Evolutionary conservation across 257 asterid species (phyloP), one percentile per base, ranked within the genome.

Genomic region (Verbascum thapsus): DNA sequence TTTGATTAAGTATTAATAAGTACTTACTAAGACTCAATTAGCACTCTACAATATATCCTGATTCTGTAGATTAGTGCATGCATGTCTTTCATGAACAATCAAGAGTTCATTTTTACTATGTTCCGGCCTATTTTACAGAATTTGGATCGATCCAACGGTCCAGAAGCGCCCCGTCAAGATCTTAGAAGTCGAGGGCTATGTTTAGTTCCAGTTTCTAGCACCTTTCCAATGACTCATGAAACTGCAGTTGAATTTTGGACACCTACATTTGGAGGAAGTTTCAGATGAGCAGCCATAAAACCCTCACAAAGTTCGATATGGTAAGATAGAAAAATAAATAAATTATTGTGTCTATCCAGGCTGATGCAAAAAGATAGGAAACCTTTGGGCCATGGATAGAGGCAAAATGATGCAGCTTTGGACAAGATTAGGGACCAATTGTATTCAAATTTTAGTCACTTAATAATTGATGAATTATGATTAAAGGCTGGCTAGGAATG

Each of bases 101-200:
- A 39, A 35, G 5, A 34, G 47, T 55, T 19, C 16, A 26, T 26
- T n/a, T 45, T 9, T 12, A 39, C 37, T 61, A n/a, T n/a, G n/a
- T n/a, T n/a, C n/a, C n/a, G n/a, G n/a, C n/a, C n/a, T n/a, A 44
- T 73, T 26, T 26, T 26, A 26, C 32, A 85, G 87, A 69, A 49
- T 20, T 34, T 45, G 10, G 87, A 76, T 23, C 77, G 63, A 58
- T 65, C 84, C 0, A 85, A 81, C 67, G 86, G 82, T 73, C 74
- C 66, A 39, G 88, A 77, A 23, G 83, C 69, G 51, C 69, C 64
- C 1, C 69, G 69, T 30, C 87, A 83, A 66, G 96, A 88, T 74
- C 94, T 88, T 22, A 72, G 85, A 72, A 83, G 87, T 72, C 79
- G 87, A 72, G 96, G 96, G 44, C 69, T 88, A 55, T 88, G 96